Base-by-base conservation (phyloP, 2,329 filamentous ascomycete species). In the Paradendryphiella salina region DNA sequence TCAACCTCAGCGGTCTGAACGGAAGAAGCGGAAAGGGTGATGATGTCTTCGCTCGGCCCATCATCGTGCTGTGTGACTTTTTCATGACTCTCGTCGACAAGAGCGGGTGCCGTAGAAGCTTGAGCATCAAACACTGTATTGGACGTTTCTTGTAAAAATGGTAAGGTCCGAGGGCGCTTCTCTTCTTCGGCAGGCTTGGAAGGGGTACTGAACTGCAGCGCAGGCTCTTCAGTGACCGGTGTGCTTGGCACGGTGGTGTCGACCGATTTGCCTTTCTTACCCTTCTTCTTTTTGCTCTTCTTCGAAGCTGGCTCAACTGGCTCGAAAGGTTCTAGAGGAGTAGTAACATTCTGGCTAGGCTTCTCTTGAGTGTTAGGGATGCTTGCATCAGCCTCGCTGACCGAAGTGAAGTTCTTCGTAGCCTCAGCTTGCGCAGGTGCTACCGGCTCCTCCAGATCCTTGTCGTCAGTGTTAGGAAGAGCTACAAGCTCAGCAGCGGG, bases 231-330 rank as follows among this genome's bases (percentile, higher is more conserved):
- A 36, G 21, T 36, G 18, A 46, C 34, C 11, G 46, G 52, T 43
- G 49, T 50, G 28, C 42, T 48, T 21, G 49, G 49, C 33, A 52
- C 55, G 11, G 52, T 57, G 23, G 29, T 23, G 14, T 52, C 52
- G 10, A 48, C 18, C 11, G 56, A 49, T 42, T 59, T 62, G 13
- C 37, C 55, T 32, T 65, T 63, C 54, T 64, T 64, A 8, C 47
- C 47, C 52, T 65, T 66, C 54, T 64, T 65, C 50, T 67, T 64
- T 39, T 63, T 63, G 48, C 49, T 39, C 42, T 61, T 63, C 45
- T 64, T 64, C 3, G 56, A 57, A 14, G 54, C 34, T 10, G 57
- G 43, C 5, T 46, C 39, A 13, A 44, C 52, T 5, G 15, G 17
- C 18, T 57, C 54, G 9, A 28, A 23, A 1, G 52, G 32, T 20